Base-by-base conservation (phyloP, 495 filamentous ascomycete genomes). In the Penicillium maclennaniae region DNA sequence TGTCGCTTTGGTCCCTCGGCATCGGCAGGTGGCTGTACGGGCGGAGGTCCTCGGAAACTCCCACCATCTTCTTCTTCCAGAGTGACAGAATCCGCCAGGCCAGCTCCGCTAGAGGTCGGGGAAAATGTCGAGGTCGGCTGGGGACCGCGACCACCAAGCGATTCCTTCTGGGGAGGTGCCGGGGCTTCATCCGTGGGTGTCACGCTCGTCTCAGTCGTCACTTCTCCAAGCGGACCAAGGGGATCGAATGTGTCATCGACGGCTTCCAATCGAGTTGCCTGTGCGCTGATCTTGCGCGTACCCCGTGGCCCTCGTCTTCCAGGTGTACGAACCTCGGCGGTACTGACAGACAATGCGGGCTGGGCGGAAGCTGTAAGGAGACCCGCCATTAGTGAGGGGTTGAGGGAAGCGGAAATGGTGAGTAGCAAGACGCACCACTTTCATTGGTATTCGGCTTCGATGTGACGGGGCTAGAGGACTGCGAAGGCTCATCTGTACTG, bases 181-280 rank as follows among this genome's bases (percentile, higher is more conserved):
- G 93, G 93, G n/a, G 92, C 91, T 47, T 85, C 75, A 50, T 92
- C 88, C 51, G 45, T 50, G 37, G 67, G 53, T 45, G 69, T 62
- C 25, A 71, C 62, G n/a, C 55, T 67, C 40, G 69, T 68, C 43
- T 75, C 69, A 52, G 64, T 58, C 39, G 79, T 72, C 40, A 79
- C 84, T 51, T 85, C 80, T 20, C 87, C 86, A 3, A 91, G 74
- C 47, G 93, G 90, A 36, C 93, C 95, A 26, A 98, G 79, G n/a
- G 93, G 93, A 26, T 93, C 95, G 45, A 95, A 78, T 40, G 90
- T 86, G 65, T 96, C 89, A 61, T 92, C 90, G 54, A 95, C 85
- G 28, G 90, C 89, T 73, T 97, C 87, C 43, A 97, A 79, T 40
- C 83, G 83, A 37, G 89, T 95, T 31, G 87, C 79, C 65, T 93